phyloP scores from a whole-genome alignment of 2,329 filamentous ascomycete genomes.

The Diaporthe sp. region DNA sequence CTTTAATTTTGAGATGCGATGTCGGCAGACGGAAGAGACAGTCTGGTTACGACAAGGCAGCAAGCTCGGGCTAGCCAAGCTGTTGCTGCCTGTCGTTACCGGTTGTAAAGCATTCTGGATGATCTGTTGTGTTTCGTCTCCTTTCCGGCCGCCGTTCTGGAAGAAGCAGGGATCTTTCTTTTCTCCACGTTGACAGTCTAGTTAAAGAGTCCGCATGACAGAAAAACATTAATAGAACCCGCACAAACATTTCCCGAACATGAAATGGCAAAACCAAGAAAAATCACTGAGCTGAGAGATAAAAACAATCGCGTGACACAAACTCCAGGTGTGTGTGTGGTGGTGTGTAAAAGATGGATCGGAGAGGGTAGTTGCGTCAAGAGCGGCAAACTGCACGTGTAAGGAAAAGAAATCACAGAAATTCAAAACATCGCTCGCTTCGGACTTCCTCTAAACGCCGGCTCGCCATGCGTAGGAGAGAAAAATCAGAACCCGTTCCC shows the following conservation, averaged over 20 bases:
- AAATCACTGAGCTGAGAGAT: constrained; percentile 37
- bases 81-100: not conserved
- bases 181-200: constrained; percentile 12
- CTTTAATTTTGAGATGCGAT: constrained; percentile 35
- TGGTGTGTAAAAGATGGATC: constrained; percentile 35
- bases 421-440: constrained; percentile 27
- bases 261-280: constrained; percentile 36
- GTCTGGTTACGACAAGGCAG: constrained; percentile 1
- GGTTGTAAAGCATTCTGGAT: constrained; percentile 30
- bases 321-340: constrained; percentile 36
- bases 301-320: constrained; percentile 39
- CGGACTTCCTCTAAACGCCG: constrained; percentile 27
- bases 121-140: constrained; percentile 31
- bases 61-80: not conserved
- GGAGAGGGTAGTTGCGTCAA: constrained; percentile 29
- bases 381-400: constrained; percentile 29
- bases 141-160: constrained; percentile 33
- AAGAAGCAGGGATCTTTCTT: constrained; percentile 28
- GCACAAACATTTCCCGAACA: constrained; percentile 15
- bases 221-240: constrained; percentile 23
- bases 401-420: not conserved
- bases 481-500: constrained; percentile 23
- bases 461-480: constrained; percentile 26
- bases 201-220: constrained; percentile 30
- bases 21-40: constrained; percentile 37